A percentile compares a stretch with the other conserved stretches of the same genome.
Conservation (phyloP, 352 stramenopile species). For the Phytophthora agathidicida region DNA sequence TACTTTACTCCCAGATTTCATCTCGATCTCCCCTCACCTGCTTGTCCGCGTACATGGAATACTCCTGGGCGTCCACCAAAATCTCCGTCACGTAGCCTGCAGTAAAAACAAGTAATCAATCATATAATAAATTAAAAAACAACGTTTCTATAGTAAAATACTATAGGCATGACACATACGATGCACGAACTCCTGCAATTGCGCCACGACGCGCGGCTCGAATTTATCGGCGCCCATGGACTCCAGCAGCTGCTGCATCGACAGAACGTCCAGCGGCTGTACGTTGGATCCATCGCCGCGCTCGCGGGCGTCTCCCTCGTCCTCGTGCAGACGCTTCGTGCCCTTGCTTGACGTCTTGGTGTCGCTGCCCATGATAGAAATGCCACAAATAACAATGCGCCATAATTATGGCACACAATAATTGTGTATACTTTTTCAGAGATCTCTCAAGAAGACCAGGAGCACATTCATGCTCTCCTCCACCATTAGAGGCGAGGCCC, state of each 20-base stretch:
- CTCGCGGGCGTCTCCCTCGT: slow-evolving; percentile 54
- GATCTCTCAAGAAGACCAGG: too few relatives aligned
- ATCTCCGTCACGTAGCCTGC: slow-evolving; percentile 84
- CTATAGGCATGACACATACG: slow-evolving; percentile 44
- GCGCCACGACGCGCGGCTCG: slow-evolving; percentile 78
- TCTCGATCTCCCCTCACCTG: slow-evolving; percentile 30
- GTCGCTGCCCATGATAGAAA: slow-evolving; percentile 48
- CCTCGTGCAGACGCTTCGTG: slow-evolving; percentile 56
- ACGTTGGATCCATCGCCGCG: slow-evolving; percentile 41
- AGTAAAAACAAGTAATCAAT: neutral
- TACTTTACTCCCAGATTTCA: neutral
- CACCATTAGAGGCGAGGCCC: slow-evolving; percentile 29
- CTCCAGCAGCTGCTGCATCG: slow-evolving; percentile 65
- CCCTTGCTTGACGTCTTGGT: slow-evolving; percentile 42
- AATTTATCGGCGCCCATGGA: slow-evolving; percentile 85
- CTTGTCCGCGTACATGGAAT: slow-evolving; percentile 80
- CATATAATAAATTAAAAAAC: slow-evolving; percentile 1
- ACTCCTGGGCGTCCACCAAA: slow-evolving; percentile 86
- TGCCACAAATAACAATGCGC: slow-evolving; percentile 8
- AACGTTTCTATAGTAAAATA: neutral
- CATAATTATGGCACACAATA: neutral
- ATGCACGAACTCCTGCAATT: slow-evolving; percentile 87
- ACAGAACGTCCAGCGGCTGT: slow-evolving; percentile 65
- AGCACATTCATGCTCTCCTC: too few relatives aligned
- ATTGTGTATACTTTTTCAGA: too few relatives aligned